Conservation (phyloP, 2,329 filamentous ascomycete genomes). For the Tolypocladium cylindrosporum region DNA sequence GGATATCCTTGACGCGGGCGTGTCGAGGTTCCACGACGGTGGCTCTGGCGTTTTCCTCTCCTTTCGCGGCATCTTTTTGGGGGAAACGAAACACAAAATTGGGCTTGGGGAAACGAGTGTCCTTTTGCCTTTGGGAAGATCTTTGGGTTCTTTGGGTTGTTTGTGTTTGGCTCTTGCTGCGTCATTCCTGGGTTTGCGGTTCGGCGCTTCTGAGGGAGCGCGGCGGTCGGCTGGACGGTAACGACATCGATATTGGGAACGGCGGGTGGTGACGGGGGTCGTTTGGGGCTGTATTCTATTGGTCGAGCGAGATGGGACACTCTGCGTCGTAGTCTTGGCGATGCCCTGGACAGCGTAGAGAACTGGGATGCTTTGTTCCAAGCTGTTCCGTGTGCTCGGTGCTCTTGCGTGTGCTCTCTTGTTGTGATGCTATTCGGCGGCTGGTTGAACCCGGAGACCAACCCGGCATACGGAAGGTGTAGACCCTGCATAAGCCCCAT, state of each 20-base stretch:
- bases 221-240: background rate
- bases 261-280: background rate
- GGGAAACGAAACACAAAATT: background rate
- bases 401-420: background rate
- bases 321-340: background rate
- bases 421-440: too few species aligned
- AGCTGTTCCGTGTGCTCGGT: background rate
- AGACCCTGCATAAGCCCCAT: too few species aligned
- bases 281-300: background rate
- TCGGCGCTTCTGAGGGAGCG: background rate
- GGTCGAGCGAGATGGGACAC: background rate
- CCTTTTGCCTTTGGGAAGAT: background rate
- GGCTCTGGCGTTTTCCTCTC: background rate
- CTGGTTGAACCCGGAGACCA: too few species aligned
- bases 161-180: background rate
- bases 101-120: background rate
- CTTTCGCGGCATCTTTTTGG: background rate
- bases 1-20: background rate
- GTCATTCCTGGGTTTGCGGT: background rate
- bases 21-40: background rate
- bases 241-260: background rate
- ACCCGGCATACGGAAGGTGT: too few species aligned
- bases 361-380: too few species aligned
- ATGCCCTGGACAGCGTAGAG: background rate
- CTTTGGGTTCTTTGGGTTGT: background rate